Conservation (phyloP, 805 yeast species). For the Wickerhamomyces sydowiorum region DNA sequence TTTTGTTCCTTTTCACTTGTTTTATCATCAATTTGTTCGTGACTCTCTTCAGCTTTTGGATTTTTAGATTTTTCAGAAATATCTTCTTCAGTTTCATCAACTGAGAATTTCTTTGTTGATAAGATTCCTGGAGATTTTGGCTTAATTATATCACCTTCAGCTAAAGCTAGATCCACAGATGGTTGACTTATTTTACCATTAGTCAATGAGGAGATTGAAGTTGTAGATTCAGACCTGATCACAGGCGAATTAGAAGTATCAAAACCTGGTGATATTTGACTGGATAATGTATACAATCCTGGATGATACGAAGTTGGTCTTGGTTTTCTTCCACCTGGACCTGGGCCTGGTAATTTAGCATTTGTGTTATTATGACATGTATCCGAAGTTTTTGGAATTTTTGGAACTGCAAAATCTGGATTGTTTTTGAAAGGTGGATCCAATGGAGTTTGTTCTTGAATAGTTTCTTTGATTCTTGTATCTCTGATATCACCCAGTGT, state of each 20-base stretch:
- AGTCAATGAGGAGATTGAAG: slow-evolving; percentile 31
- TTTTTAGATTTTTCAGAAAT: slow-evolving; percentile 5
- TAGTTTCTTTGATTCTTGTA: slow-evolving; percentile 10
- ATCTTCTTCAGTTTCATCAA: slow-evolving; percentile 13
- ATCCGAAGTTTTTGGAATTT: slow-evolving; percentile 15
- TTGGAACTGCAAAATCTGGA: slow-evolving; percentile 16
- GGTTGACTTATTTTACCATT: slow-evolving; percentile 28
- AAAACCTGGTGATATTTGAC: slow-evolving; percentile 13
- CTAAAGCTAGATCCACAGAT: slow-evolving; percentile 27
- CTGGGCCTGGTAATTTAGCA: slow-evolving; percentile 29
- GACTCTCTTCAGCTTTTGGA: slow-evolving; percentile 8
- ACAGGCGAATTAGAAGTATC: slow-evolving; percentile 11
- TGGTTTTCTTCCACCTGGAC: slow-evolving; percentile 55
- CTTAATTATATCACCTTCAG: slow-evolving; percentile 31
- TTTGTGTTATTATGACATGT: slow-evolving; percentile 12
- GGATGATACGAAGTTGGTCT: slow-evolving; percentile 87
- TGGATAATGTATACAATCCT: slow-evolving; percentile 30
- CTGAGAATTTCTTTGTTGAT: slow-evolving; percentile 1
- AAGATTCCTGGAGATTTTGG: slow-evolving; percentile 22
- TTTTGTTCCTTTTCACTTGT: background rate
- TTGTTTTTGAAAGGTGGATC: background rate
- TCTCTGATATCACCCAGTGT: slow-evolving; percentile 6
- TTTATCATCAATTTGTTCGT: slow-evolving; percentile 8
- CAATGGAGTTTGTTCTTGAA: slow-evolving; percentile 20
- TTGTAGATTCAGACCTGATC: slow-evolving; percentile 34